Percentiles rank a stretch among this genome's conserved stretches.
phyloP scores from a whole-genome alignment of 805 yeast genomes.

The Wickerhamiella shivajii region DNA sequence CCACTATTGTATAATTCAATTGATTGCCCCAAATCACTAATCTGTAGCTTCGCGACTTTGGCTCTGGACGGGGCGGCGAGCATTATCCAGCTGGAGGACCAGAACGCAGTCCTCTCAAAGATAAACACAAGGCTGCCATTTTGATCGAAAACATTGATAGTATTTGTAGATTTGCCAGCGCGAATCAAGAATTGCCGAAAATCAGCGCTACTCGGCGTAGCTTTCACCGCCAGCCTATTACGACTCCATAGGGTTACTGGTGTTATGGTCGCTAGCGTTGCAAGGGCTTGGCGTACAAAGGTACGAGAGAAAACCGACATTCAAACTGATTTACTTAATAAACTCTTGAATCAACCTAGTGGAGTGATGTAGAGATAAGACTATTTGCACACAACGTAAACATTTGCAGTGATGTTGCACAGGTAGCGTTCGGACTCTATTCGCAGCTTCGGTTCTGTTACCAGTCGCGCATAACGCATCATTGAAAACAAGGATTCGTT shows the following conservation, averaged over 20 bases:
- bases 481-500: too few species aligned
- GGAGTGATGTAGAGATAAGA: background rate
- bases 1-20: too few species aligned
- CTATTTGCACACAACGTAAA: background rate
- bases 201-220: background rate
- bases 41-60: slow-evolving; percentile 27
- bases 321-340: background rate
- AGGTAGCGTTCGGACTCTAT: too few species aligned
- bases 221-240: slow-evolving; percentile 1
- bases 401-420: background rate
- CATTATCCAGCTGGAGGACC: slow-evolving; percentile 15
- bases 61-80: slow-evolving; percentile 30
- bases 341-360: background rate
- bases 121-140: slow-evolving; percentile 32
- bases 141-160: slow-evolving; percentile 36
- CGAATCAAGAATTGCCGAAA: slow-evolving; percentile 28
- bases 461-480: too few species aligned
- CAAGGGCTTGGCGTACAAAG: background rate
- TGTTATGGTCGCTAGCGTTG: too few species aligned
- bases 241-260: background rate
- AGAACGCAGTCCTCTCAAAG: slow-evolving; percentile 32
- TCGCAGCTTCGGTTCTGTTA: too few species aligned
- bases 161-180: slow-evolving; percentile 30
- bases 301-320: background rate
- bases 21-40: slow-evolving; percentile 3